These are phyloP conservation scores for Schizothecium vesticola DNA, from an alignment of 495 filamentous ascomycete species.

Conservation along the genomic window DNA sequence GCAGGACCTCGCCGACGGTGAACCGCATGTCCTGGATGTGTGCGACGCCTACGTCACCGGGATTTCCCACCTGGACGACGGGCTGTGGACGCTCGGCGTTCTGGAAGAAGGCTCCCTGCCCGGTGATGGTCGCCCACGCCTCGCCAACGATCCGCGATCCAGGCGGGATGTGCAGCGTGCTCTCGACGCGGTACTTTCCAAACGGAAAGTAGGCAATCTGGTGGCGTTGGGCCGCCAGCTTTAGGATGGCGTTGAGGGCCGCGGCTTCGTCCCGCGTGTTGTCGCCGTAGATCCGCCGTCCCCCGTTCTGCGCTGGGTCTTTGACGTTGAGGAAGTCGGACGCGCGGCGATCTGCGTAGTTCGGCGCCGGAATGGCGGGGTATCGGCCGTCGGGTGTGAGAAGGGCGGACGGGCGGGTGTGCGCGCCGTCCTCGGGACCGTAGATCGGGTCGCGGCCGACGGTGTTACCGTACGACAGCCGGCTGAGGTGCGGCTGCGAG, in stretches of 20 bases:
- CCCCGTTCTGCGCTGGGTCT: conserved; percentile 38
- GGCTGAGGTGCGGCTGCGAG: too few relatives aligned
- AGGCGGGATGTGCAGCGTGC: conserved; percentile 48
- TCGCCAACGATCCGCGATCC: conserved; percentile 50
- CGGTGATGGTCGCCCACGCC: conserved; percentile 44
- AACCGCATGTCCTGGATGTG: conserved; percentile 56
- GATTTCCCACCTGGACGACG: conserved; percentile 54
- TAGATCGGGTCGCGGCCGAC: conserved; percentile 57
- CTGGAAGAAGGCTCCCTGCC: conserved; percentile 47
- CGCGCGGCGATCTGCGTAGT: conserved; percentile 30
- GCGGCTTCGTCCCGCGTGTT: conserved; percentile 34
- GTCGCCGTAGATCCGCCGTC: conserved; percentile 33
- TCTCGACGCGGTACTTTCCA: conserved; percentile 45
- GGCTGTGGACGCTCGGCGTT: conserved; percentile 46
- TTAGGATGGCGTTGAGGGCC: conserved; percentile 36
- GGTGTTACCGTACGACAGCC: conserved; percentile 48
- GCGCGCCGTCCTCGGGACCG: too few relatives aligned
- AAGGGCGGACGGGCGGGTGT: too few relatives aligned
- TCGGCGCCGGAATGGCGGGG: conserved; percentile 32
- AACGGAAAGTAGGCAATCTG: conserved; percentile 46
- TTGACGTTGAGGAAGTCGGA: conserved; percentile 42
- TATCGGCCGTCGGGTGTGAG: too few relatives aligned
- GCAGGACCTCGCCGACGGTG: conserved; percentile 39
- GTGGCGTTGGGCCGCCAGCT: conserved; percentile 26
- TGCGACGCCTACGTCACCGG: conserved; percentile 51